Percentiles rank a stretch among this genome's conserved stretches.
phyloP scores from a whole-genome alignment of 2,329 filamentous ascomycete species.

The Diplodia mutila region DNA sequence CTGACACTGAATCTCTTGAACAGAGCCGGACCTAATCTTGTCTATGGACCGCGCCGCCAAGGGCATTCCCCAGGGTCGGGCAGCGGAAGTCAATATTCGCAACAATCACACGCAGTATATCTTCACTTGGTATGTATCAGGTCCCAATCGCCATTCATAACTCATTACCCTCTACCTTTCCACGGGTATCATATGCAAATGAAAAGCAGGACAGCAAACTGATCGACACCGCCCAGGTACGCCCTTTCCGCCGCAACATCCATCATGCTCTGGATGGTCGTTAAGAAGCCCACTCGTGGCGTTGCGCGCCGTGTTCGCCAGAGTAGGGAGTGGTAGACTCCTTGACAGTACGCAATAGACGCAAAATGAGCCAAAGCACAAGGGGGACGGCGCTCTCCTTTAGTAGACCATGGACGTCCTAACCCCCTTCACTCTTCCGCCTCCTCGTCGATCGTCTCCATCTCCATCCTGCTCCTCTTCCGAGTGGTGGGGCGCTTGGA shows the following conservation, averaged over 20 bases:
- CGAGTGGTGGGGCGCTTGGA: constrained; percentile 42
- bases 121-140: constrained; percentile 81
- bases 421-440: constrained; percentile 28
- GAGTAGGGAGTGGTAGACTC: constrained; percentile 71
- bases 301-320: constrained; percentile 73
- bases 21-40: constrained; percentile 78
- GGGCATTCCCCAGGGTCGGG: constrained; percentile 86
- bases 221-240: constrained; percentile 64
- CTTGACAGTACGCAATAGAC: neutral
- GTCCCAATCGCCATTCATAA: neutral
- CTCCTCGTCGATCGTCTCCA: constrained; percentile 48
- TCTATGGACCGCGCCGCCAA: constrained; percentile 75
- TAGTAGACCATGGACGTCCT: neutral
- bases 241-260: constrained; percentile 81
- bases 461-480: constrained; percentile 37
- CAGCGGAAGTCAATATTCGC: constrained; percentile 86
- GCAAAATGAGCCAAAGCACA: neutral
- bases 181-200: neutral
- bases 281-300: constrained; percentile 81
- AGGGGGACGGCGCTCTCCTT: neutral
- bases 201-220: constrained; percentile 9
- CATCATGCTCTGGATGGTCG: constrained; percentile 95
- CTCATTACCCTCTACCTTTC: neutral
- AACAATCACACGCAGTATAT: constrained; percentile 99
- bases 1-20: neutral